Evolutionary conservation across 2,329 filamentous ascomycete genomes (phyloP), one percentile per base, ranked within the genome.

Genomic region (Tolypocladium paradoxum): DNA sequence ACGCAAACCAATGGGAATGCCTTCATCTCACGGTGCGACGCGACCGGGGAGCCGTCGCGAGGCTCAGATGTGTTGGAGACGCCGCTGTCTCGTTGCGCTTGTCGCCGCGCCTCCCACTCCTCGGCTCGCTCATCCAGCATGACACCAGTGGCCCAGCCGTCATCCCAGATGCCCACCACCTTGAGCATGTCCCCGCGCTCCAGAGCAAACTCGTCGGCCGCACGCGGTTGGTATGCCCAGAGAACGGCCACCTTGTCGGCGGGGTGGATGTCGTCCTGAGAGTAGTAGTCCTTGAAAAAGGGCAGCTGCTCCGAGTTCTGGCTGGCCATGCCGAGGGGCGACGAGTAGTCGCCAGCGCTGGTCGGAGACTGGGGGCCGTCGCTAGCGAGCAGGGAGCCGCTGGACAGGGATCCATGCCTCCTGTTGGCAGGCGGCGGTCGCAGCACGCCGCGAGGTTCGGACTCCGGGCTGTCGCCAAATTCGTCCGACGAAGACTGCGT

Each of bases 211-310:
- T 99, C 93, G 64, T 99, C 93, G 33, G 84, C 83, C 5, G 93
- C 93, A 35, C 93, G 87, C 35, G 93, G 92, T 62, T 96, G 90
- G 69, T 99, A 99, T 2, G 93, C 92, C 93, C 93, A 99, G 16
- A 99, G 79, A 2, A 90, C 89, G 16, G 93, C 82, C 43, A 99
- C 92, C 55, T 87, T 86, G 63, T 97, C 91, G 53, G 88, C 87
- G 0, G 92, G 88, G 62, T 92, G 89, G 54, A 99, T 96, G 62
- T 97, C 91, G 62, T 97, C 93, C 61, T 92, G 86, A 2, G 92
- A 97, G 67, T 99, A 99, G 70, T 99, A 99, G 69, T 99, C 93
- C 66, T 96, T 96, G 82, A 99, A 99, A 65, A 90, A 96, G 4
- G 88, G 85, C 52, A 99, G 74, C 68, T 97, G 93, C 70, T 99